Evolutionary conservation across 139 green algal genomes (phyloP).

Genomic region (Closterium sp.): DNA sequence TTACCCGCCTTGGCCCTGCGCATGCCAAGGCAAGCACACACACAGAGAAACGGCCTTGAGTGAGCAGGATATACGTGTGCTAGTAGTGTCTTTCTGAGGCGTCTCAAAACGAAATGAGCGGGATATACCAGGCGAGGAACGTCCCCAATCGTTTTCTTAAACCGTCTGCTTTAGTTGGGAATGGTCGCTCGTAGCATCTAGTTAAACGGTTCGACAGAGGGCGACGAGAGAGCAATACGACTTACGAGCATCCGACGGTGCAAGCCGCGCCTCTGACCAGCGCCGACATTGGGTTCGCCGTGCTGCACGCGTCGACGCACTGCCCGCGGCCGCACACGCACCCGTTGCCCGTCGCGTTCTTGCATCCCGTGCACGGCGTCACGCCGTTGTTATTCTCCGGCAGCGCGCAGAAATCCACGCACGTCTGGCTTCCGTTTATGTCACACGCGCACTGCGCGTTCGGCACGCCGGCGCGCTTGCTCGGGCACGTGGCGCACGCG

Average conservation of each 20-base stretch:
- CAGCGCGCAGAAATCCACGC: slow-evolving; percentile 2
- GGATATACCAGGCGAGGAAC: too few species aligned
- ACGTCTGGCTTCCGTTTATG: not conserved
- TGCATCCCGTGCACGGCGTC: not conserved
- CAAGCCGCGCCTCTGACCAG: not conserved
- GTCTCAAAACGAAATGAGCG: too few species aligned
- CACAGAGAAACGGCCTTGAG: not conserved
- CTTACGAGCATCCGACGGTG: not conserved
- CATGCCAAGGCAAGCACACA: not conserved
- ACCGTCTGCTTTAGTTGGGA: too few species aligned
- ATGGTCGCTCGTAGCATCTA: too few species aligned
- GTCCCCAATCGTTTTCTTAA: too few species aligned
- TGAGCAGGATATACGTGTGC: not conserved
- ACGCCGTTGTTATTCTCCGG: not conserved
- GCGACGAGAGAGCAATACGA: not conserved
- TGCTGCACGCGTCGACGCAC: slow-evolving; percentile 10
- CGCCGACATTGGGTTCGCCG: not conserved
- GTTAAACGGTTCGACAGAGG: too few species aligned
- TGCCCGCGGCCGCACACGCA: not conserved
- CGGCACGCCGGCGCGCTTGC: not conserved
- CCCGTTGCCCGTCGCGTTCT: slow-evolving; percentile 2
- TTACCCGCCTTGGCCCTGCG: not conserved
- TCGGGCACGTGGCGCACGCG: not conserved
- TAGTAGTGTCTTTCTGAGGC: too few species aligned
- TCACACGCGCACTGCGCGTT: not conserved